Conservation (phyloP, 345 rosid species). For the Syzygium oleosum region DNA sequence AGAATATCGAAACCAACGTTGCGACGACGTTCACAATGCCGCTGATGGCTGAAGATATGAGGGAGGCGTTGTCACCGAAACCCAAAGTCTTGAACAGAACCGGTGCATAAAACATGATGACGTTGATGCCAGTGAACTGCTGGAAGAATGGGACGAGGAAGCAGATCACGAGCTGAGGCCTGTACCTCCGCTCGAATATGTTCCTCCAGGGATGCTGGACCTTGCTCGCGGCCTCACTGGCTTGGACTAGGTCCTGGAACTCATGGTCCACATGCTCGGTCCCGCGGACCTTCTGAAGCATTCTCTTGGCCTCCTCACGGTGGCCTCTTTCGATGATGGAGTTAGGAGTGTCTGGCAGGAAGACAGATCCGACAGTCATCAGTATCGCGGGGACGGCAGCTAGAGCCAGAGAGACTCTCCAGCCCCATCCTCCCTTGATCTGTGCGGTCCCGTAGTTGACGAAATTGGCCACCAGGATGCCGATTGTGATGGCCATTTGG, state of each 20-base stretch:
- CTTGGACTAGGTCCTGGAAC: constrained; percentile 50
- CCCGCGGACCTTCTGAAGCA: constrained; percentile 54
- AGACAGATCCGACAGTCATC: constrained; percentile 52
- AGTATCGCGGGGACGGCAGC: constrained; percentile 62
- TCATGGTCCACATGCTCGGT: constrained; percentile 45
- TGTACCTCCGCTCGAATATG: constrained; percentile 35
- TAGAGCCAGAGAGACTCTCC: constrained; percentile 64
- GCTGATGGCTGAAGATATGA: constrained; percentile 57
- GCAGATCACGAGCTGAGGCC: constrained; percentile 56
- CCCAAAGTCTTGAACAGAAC: constrained; percentile 71
- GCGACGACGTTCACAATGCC: constrained; percentile 58
- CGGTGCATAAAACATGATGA: constrained; percentile 70
- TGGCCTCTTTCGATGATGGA: constrained; percentile 66
- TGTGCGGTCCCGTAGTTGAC: constrained; percentile 52
- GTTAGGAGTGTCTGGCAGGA: constrained; percentile 74
- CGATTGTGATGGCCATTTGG: constrained; percentile 68
- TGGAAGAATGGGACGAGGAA: constrained; percentile 59
- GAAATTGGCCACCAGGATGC: constrained; percentile 57
- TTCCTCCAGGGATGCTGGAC: constrained; percentile 64
- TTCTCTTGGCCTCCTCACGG: constrained; percentile 42
- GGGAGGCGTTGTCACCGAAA: constrained; percentile 60
- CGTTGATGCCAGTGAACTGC: constrained; percentile 72
- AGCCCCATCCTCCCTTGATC: constrained; percentile 53
- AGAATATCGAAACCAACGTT: constrained; percentile 45
- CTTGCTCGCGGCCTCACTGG: constrained; percentile 49